These are phyloP conservation scores for Emmonsia crescens DNA, from an alignment of 2,329 filamentous ascomycete genomes.

Conservation along the genomic window DNA sequence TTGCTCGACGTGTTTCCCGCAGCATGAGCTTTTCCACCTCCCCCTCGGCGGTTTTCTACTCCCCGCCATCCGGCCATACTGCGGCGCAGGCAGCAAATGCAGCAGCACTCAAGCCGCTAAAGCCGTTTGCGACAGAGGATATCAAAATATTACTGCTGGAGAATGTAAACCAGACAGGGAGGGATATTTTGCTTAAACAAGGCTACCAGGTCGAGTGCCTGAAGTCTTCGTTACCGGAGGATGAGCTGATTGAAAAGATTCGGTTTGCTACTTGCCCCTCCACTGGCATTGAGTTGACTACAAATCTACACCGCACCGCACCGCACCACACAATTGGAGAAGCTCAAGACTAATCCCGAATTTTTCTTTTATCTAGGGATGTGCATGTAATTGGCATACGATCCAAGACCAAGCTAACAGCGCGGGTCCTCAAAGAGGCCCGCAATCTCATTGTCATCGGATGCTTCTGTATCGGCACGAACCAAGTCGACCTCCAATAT, in stretches of 20 bases:
- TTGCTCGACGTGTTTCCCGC: constrained; percentile 41
- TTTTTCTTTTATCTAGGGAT: constrained; percentile 45
- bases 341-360: not conserved
- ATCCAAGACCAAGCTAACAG: constrained; percentile 90
- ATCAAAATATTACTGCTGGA: constrained; percentile 94
- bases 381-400: constrained; percentile 97
- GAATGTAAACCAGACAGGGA: constrained; percentile 87
- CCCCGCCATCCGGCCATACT: constrained; percentile 55
- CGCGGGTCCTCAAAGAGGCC: constrained; percentile 72
- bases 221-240: constrained; percentile 82
- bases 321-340: not conserved
- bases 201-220: constrained; percentile 92
- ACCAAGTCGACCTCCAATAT: constrained; percentile 36
- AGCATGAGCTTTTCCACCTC: constrained; percentile 62
- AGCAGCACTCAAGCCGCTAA: constrained; percentile 58
- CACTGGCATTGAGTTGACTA: no score
- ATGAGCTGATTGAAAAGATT: constrained; percentile 94
- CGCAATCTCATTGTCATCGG: constrained; percentile 93
- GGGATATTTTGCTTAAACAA: constrained; percentile 68
- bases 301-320: not conserved
- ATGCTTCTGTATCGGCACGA: constrained; percentile 98
- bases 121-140: constrained; percentile 90
- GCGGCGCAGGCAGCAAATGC: constrained; percentile 35
- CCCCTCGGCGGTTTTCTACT: constrained; percentile 64
- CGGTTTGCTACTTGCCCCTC: constrained; percentile 43